Evolutionary conservation across 768 basidiomycete species (phyloP).

Genomic region (Pulveroboletus ravenelii): DNA sequence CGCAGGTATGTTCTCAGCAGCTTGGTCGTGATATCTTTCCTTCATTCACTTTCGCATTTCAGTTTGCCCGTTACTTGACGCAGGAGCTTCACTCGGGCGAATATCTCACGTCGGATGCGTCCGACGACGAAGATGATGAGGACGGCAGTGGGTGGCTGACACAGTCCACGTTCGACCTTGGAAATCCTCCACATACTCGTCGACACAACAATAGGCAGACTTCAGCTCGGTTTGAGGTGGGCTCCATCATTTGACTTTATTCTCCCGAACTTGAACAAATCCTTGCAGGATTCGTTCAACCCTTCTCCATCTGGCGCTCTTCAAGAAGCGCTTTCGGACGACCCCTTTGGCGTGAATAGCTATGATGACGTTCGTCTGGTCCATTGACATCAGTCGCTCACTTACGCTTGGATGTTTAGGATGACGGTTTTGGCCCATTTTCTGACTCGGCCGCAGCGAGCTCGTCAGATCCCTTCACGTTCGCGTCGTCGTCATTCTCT

Average conservation of each 20-base stretch:
- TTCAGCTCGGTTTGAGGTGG: slow-evolving; percentile 52
- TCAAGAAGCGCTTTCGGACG: slow-evolving; percentile 37
- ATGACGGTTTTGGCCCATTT: slow-evolving; percentile 80
- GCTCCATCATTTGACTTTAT: slow-evolving; percentile 21
- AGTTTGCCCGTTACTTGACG: slow-evolving; percentile 80
- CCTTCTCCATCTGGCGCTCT: slow-evolving; percentile 32
- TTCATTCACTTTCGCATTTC: not conserved
- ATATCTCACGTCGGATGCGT: slow-evolving; percentile 46
- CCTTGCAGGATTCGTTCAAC: slow-evolving; percentile 48
- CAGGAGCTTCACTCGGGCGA: slow-evolving; percentile 67
- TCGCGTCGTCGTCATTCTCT: slow-evolving; percentile 39
- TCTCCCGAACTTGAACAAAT: not conserved
- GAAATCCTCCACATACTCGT: slow-evolving; percentile 44
- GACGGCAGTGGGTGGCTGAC: slow-evolving; percentile 81
- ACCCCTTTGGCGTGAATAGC: slow-evolving; percentile 44
- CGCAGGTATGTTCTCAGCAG: slow-evolving; percentile 35
- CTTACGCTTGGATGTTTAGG: slow-evolving; percentile 21
- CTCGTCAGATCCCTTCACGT: slow-evolving; percentile 51
- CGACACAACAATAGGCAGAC: slow-evolving; percentile 46
- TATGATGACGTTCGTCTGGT: slow-evolving; percentile 45
- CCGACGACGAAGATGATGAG: slow-evolving; percentile 54
- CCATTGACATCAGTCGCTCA: not conserved
- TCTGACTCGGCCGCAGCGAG: slow-evolving; percentile 54
- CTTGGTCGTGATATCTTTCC: not conserved
- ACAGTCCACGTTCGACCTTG: slow-evolving; percentile 65